Conservation (phyloP, 441 rosid genomes). For the Syzygium syzygioides region DNA sequence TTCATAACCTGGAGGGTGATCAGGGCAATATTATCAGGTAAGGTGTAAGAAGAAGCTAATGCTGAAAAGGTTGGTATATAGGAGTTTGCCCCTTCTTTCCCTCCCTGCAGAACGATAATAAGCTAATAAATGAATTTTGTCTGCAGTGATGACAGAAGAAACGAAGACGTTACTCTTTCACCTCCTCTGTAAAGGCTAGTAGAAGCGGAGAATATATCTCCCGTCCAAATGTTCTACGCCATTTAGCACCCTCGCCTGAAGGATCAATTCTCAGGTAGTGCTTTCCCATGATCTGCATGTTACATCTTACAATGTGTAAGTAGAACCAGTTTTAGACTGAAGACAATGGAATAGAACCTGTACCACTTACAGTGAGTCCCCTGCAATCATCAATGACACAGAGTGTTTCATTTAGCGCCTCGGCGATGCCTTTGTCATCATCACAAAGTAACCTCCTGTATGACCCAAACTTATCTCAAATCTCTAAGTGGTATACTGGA, state of each 20-base stretch:
- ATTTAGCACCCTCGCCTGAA: slow-evolving; percentile 59
- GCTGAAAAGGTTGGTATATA: slow-evolving; percentile 47
- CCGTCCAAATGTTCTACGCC: slow-evolving; percentile 65
- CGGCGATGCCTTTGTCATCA: slow-evolving; percentile 56
- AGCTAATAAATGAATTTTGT: background rate
- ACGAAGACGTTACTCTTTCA: slow-evolving; percentile 13
- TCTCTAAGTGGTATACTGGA: background rate
- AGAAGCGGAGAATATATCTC: slow-evolving; percentile 69
- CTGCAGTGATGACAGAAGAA: background rate
- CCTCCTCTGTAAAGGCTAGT: slow-evolving; percentile 68
- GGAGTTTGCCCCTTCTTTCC: slow-evolving; percentile 38
- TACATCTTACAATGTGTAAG: background rate
- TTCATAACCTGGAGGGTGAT: slow-evolving; percentile 55
- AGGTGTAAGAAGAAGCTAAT: slow-evolving; percentile 50
- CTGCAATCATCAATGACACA: slow-evolving; percentile 46
- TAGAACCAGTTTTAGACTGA: background rate
- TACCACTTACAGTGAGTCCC: slow-evolving; percentile 51
- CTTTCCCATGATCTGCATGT: slow-evolving; percentile 53
- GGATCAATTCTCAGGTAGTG: slow-evolving; percentile 50
- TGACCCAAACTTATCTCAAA: background rate
- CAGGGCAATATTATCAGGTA: slow-evolving; percentile 50
- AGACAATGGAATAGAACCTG: background rate
- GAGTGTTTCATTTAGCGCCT: slow-evolving; percentile 63
- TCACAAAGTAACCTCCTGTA: slow-evolving; percentile 58
- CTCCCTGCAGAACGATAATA: slow-evolving; percentile 32